phyloP scores from a whole-genome alignment of 1,284 basidiomycete species.

The Naganishia liquefaciens region DNA sequence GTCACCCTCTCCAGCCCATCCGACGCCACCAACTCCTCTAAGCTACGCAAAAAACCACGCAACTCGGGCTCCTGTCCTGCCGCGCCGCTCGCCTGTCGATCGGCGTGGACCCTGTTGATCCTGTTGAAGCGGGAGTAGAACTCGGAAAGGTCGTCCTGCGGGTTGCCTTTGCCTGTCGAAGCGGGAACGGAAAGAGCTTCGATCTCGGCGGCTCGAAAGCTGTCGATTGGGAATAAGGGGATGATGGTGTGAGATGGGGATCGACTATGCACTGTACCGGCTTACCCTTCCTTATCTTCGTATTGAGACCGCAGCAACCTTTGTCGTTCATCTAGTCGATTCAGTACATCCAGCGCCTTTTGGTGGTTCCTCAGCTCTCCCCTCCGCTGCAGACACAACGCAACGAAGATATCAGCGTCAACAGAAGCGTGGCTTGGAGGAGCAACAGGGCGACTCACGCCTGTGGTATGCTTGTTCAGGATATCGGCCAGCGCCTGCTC shows the following conservation, averaged over 20 bases:
- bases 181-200: slow-evolving; percentile 55
- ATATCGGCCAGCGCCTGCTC: slow-evolving; percentile 61
- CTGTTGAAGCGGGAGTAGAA: slow-evolving; percentile 92
- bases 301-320: slow-evolving; percentile 69
- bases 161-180: slow-evolving; percentile 33
- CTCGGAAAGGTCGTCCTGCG: slow-evolving; percentile 74
- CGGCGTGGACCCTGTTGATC: slow-evolving; percentile 92
- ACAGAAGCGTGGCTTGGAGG: neutral
- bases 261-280: slow-evolving; percentile 7
- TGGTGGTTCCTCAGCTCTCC: slow-evolving; percentile 73
- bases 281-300: slow-evolving; percentile 65
- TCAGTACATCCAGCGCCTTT: slow-evolving; percentile 80
- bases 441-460: slow-evolving; percentile 42
- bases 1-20: slow-evolving; percentile 49
- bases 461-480: slow-evolving; percentile 54
- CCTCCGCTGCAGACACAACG: slow-evolving; percentile 14
- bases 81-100: slow-evolving; percentile 47
- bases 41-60: slow-evolving; percentile 75
- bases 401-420: slow-evolving; percentile 18
- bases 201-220: slow-evolving; percentile 55
- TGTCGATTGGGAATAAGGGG: slow-evolving; percentile 50
- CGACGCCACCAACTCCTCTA: slow-evolving; percentile 65
- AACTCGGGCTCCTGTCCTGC: slow-evolving; percentile 56
- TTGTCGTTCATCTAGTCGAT: slow-evolving; percentile 73
- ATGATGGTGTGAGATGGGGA: too few species aligned